phyloP scores from a whole-genome alignment of 257 asterid species.

The Solanum bukasovii region DNA sequence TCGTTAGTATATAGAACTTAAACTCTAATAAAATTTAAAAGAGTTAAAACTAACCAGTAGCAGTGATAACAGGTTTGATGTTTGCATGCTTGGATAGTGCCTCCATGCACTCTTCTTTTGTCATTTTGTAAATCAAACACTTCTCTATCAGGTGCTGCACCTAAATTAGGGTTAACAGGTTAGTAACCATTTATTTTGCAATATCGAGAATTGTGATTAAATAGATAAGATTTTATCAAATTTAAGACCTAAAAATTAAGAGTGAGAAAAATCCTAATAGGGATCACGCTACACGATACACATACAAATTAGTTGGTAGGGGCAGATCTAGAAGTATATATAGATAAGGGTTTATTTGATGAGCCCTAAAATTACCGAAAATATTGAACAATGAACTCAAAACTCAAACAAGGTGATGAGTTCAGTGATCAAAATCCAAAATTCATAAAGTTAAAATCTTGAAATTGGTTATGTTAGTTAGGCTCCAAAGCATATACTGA shows the following conservation, averaged over 20 bases:
- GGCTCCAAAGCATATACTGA: background rate
- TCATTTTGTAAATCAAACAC: constrained; percentile 71
- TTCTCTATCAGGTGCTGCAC: constrained; percentile 64
- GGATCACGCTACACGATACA: background rate
- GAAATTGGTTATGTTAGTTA: no score
- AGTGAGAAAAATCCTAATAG: background rate
- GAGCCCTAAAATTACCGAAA: no score
- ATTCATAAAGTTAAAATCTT: no score
- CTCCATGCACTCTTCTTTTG: constrained; percentile 87
- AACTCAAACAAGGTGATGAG: background rate
- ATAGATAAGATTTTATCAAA: background rate
- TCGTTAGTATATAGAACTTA: background rate
- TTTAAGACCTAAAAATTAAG: background rate
- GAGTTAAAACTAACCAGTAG: constrained; percentile 17
- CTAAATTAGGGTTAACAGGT: constrained; percentile 7
- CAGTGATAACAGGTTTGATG: constrained; percentile 62
- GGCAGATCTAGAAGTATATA: no score
- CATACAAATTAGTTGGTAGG: background rate
- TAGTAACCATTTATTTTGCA: background rate
- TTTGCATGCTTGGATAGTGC: constrained; percentile 88
- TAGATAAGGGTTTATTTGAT: no score
- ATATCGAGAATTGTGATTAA: background rate
- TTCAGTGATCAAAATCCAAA: background rate
- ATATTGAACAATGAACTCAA: background rate
- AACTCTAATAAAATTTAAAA: background rate